Conservation (phyloP, 208 protist genomes). For the Trypanosoma avium region DNA sequence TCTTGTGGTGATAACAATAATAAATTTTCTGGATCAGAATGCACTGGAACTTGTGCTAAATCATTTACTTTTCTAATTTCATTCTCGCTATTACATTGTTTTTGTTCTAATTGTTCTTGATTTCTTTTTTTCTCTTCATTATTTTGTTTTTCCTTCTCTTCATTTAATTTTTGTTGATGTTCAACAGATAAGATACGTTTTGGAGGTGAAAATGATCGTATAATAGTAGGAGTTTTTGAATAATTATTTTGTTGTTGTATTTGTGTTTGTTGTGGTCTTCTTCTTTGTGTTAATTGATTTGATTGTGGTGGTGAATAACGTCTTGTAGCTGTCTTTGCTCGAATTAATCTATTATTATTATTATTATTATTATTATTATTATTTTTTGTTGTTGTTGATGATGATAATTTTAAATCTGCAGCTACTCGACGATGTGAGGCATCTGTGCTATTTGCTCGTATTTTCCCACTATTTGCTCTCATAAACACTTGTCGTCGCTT, state of each 20-base stretch:
- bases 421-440: constrained; percentile 3
- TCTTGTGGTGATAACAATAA: too few relatives aligned
- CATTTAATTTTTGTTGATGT: too few relatives aligned
- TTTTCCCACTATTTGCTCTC: neutral
- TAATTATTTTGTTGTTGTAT: neutral
- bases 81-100: too few relatives aligned
- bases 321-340: constrained; percentile 11
- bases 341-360: neutral
- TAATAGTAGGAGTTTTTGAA: neutral
- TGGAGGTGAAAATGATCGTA: neutral
- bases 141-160: too few relatives aligned
- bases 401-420: neutral
- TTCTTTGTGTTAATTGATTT: too few relatives aligned
- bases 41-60: too few relatives aligned
- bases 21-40: too few relatives aligned
- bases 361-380: constrained; percentile 2
- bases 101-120: too few relatives aligned
- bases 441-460: constrained; percentile 3
- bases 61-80: too few relatives aligned
- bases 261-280: neutral
- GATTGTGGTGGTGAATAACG: constrained; percentile 5
- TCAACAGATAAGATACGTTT: neutral
- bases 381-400: constrained; percentile 12
- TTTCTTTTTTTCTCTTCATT: too few relatives aligned
- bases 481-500: neutral